phyloP scores from a whole-genome alignment of 345 rosid species.

The Eucalyptus pauciflora region DNA sequence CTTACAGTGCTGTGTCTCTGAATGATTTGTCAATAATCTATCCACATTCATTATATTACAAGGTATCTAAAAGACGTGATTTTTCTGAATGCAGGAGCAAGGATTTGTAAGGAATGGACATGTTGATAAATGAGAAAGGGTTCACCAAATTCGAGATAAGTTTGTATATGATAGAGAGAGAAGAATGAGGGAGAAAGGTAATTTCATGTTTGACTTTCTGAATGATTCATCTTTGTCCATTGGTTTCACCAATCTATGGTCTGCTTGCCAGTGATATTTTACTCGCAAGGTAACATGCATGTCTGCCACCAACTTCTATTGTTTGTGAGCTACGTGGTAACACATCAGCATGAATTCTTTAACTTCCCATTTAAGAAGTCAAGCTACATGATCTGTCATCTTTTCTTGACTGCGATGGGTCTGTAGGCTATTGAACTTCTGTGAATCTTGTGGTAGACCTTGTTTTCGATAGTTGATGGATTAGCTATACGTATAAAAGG shows the following conservation, averaged over 20 bases:
- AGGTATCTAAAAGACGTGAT: not conserved
- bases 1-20: not conserved
- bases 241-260: not conserved
- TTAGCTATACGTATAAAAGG: not conserved
- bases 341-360: not conserved
- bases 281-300: not conserved
- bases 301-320: not conserved
- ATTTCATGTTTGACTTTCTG: not conserved
- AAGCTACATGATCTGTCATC: not conserved
- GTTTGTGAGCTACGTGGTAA: not conserved
- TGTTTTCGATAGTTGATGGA: not conserved
- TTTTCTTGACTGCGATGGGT: not conserved
- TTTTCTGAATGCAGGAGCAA: constrained; percentile 26
- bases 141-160: constrained; percentile 58
- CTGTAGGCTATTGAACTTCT: not conserved
- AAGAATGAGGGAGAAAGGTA: constrained; percentile 80
- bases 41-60: not conserved
- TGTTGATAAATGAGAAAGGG: constrained; percentile 42
- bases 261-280: not conserved
- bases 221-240: not conserved
- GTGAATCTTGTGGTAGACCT: not conserved
- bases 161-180: constrained; percentile 79
- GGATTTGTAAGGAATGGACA: constrained; percentile 42
- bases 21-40: not conserved
- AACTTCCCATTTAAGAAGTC: not conserved